Percentiles rank a stretch among this genome's conserved stretches.
Conservation (phyloP, 163 green algal genomes). For the Volvox carteri region DNA sequence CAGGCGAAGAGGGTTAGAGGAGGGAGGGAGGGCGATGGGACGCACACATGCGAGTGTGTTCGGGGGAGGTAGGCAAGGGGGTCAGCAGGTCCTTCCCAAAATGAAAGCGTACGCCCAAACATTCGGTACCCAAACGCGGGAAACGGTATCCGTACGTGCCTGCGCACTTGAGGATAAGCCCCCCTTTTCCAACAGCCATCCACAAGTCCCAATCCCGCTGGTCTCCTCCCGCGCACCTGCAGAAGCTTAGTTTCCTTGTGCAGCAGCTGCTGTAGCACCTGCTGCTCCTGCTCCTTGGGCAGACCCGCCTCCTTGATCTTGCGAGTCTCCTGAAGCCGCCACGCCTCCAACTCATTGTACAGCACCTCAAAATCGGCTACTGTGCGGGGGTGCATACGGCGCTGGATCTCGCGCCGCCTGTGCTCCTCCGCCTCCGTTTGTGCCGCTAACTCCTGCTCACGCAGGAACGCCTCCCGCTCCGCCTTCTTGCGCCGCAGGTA, state of each 20-base stretch:
- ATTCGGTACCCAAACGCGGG: too few species aligned
- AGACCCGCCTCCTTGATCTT: slow-evolving; percentile 78
- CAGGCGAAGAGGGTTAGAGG: neutral
- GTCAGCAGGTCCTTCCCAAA: too few species aligned
- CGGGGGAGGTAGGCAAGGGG: too few species aligned
- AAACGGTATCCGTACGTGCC: too few species aligned
- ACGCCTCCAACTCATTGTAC: slow-evolving; percentile 88
- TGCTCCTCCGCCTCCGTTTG: slow-evolving; percentile 66
- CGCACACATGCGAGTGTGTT: too few species aligned
- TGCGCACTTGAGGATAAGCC: too few species aligned
- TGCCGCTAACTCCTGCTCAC: slow-evolving; percentile 63
- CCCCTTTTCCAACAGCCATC: too few species aligned
- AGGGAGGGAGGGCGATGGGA: neutral
- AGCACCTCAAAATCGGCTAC: slow-evolving; percentile 87
- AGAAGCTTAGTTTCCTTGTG: slow-evolving; percentile 93
- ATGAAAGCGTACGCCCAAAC: too few species aligned
- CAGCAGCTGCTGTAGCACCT: slow-evolving; percentile 82
- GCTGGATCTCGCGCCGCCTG: slow-evolving; percentile 79
- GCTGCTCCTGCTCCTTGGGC: slow-evolving; percentile 74
- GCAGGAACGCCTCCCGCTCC: slow-evolving; percentile 74
- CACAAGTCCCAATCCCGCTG: too few species aligned
- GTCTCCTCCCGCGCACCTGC: slow-evolving; percentile 75
- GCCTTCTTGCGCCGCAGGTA: slow-evolving; percentile 67
- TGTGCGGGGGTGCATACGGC: slow-evolving; percentile 85
- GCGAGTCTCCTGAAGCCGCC: slow-evolving; percentile 81